phyloP scores from a whole-genome alignment of 352 stramenopile genomes.

The Pythium volutum region DNA sequence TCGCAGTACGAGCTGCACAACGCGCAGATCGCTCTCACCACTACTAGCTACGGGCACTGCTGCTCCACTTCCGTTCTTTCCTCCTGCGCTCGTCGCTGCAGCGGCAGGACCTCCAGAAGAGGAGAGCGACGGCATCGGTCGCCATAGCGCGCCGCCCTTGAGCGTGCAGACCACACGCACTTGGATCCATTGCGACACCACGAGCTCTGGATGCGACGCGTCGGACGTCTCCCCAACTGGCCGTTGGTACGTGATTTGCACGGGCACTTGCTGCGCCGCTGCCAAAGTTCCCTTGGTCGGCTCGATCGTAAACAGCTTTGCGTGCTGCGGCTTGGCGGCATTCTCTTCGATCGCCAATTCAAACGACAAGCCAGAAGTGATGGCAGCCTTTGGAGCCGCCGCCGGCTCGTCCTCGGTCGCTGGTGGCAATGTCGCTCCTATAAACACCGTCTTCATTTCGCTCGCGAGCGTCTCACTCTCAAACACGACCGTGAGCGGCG shows the following conservation, averaged over 20 bases:
- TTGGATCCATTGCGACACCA: constrained; percentile 33
- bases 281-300: constrained; percentile 59
- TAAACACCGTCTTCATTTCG: constrained; percentile 27
- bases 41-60: neutral
- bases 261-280: constrained; percentile 46
- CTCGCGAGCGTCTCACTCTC: constrained; percentile 23
- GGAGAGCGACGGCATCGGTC: constrained; percentile 7
- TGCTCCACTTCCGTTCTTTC: neutral
- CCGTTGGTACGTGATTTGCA: constrained; percentile 57
- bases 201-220: constrained; percentile 12
- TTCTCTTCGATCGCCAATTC: constrained; percentile 59
- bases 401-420: constrained; percentile 6
- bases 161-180: constrained; percentile 27
- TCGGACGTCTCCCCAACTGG: neutral
- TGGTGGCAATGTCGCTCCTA: constrained; percentile 45
- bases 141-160: constrained; percentile 24
- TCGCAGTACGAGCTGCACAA: constrained; percentile 23
- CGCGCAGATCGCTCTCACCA: constrained; percentile 19
- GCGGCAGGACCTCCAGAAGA: neutral
- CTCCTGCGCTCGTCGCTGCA: neutral
- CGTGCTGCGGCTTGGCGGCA: constrained; percentile 36
- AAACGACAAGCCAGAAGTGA: constrained; percentile 35
- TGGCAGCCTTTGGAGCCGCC: constrained; percentile 8
- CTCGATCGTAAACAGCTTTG: constrained; percentile 65
- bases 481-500: constrained; percentile 48